phyloP scores from a whole-genome alignment of 345 rosid genomes.

The Pistacia vera region DNA sequence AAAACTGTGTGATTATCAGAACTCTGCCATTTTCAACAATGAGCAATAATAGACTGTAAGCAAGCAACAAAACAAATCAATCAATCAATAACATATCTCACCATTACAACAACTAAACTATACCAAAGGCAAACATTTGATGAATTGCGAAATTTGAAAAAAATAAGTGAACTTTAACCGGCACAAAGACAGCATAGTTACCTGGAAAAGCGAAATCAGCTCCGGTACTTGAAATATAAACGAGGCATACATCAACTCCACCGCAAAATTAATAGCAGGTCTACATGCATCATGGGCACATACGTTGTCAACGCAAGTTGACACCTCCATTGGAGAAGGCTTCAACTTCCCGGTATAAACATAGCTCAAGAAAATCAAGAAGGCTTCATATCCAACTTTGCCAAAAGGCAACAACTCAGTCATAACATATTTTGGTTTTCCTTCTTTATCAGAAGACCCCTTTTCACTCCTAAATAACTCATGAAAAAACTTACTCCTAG shows the following conservation, averaged over 20 bases:
- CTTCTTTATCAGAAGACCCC: constrained; percentile 46
- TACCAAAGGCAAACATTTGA: background rate
- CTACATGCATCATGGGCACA: constrained; percentile 88
- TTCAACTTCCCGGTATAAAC: constrained; percentile 80
- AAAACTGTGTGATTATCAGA: background rate
- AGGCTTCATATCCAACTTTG: constrained; percentile 74
- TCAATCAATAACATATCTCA: background rate
- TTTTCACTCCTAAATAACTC: constrained; percentile 59
- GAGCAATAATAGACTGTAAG: constrained; percentile 3
- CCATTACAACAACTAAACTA: background rate
- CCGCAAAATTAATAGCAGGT: constrained; percentile 78
- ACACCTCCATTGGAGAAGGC: constrained; percentile 71
- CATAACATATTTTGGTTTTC: constrained; percentile 59
- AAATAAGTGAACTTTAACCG: background rate
- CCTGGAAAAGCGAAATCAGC: constrained; percentile 85
- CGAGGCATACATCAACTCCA: constrained; percentile 89
- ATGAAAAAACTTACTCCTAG: constrained; percentile 79
- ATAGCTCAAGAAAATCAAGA: constrained; percentile 67
- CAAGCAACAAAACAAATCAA: constrained; percentile 6
- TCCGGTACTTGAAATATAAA: constrained; percentile 72
- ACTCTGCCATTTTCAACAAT: constrained; percentile 13
- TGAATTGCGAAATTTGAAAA: background rate
- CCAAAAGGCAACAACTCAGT: constrained; percentile 66
- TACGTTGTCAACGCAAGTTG: constrained; percentile 68
- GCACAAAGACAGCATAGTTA: constrained; percentile 22